Evolutionary conservation across 2,329 filamentous ascomycete genomes (phyloP).

Genomic region (Ophiocordyceps camponoti-saundersi): DNA sequence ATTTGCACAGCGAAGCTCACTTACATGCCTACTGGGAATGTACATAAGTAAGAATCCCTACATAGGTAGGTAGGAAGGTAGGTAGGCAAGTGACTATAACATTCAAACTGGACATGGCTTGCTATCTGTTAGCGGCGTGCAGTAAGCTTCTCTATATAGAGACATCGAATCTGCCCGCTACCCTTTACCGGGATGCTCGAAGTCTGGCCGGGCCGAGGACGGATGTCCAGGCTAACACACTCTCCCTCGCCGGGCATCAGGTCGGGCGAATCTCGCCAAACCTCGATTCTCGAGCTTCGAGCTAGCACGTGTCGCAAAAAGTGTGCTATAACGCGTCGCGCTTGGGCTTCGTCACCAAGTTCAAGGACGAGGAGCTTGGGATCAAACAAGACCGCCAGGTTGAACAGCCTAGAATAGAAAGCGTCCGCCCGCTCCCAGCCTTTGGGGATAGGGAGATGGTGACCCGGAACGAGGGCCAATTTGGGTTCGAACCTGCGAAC

Average conservation of each 20-base stretch:
- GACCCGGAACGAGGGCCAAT: slow-evolving; percentile 51
- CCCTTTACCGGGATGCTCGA: slow-evolving; percentile 23
- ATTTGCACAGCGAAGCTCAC: background rate
- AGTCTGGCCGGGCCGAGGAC: slow-evolving; percentile 1
- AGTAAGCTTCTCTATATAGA: slow-evolving; percentile 8
- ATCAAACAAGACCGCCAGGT: slow-evolving; percentile 28
- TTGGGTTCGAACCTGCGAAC: slow-evolving; percentile 71
- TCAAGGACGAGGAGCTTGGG: slow-evolving; percentile 50
- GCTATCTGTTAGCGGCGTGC: background rate
- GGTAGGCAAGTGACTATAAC: background rate
- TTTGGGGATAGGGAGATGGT: slow-evolving; percentile 10
- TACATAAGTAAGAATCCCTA: too few relatives aligned
- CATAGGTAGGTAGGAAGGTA: too few relatives aligned
- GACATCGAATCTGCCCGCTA: slow-evolving; percentile 28
- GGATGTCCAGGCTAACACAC: slow-evolving; percentile 8
- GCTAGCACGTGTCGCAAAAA: slow-evolving; percentile 15
- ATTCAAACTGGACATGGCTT: background rate
- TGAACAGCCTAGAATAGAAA: slow-evolving; percentile 53
- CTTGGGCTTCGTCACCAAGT: slow-evolving; percentile 54
- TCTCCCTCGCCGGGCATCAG: slow-evolving; percentile 13
- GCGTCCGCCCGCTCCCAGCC: slow-evolving; percentile 25
- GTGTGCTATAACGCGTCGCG: slow-evolving; percentile 39
- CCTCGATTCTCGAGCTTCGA: slow-evolving; percentile 29
- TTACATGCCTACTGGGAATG: too few relatives aligned
- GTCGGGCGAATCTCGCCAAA: slow-evolving; percentile 57